phyloP scores from a whole-genome alignment of 371 early-diverging fungal species.

The Apophysomyces ossiformis region DNA sequence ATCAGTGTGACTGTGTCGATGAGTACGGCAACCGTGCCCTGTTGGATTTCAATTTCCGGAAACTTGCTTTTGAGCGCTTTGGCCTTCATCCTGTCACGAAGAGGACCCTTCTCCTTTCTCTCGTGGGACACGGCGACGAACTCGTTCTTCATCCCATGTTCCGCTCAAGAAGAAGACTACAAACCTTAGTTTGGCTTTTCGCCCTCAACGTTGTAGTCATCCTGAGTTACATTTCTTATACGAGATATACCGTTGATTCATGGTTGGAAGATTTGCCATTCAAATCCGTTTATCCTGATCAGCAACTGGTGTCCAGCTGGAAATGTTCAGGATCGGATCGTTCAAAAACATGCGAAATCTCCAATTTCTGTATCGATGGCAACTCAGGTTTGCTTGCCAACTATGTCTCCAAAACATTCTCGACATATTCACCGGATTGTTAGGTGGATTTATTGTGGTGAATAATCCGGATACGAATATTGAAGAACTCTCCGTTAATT shows the following conservation, averaged over 20 bases:
- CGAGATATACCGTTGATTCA: background rate
- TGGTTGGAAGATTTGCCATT: background rate
- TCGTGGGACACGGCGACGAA: slow-evolving; percentile 4
- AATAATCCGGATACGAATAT: slow-evolving; percentile 2
- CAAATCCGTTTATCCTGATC: background rate
- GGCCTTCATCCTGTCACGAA: too few species aligned
- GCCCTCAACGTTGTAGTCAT: background rate
- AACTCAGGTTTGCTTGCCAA: background rate
- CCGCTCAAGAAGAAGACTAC: background rate
- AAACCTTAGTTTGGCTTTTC: background rate
- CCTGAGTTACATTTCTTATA: background rate
- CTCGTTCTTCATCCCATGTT: slow-evolving; percentile 11
- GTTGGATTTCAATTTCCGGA: too few species aligned
- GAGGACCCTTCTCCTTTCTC: too few species aligned
- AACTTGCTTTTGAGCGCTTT: too few species aligned
- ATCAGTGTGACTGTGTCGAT: too few species aligned
- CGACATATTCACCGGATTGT: background rate
- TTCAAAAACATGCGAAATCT: slow-evolving; percentile 7
- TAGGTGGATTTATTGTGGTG: slow-evolving; percentile 16
- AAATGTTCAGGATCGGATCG: slow-evolving; percentile 4
- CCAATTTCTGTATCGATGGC: background rate
- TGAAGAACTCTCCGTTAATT: slow-evolving; percentile 37
- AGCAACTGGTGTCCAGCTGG: background rate
- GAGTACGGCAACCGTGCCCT: too few species aligned
- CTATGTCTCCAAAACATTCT: background rate